phyloP scores from a whole-genome alignment of 805 yeast species.

The Lipomyces oligophaga region DNA sequence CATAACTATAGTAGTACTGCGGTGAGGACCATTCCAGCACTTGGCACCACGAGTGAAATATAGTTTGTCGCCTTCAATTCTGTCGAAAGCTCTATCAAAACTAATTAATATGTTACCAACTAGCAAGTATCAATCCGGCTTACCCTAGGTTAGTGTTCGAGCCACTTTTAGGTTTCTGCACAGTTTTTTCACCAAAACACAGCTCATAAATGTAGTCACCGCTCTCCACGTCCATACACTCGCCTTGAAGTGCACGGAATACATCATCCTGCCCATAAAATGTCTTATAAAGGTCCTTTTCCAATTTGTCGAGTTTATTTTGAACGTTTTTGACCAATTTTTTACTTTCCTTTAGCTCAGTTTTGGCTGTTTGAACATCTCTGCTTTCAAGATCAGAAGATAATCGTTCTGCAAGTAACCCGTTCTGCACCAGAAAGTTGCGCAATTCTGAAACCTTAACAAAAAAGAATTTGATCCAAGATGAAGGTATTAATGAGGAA shows the following conservation, averaged over 20 bases:
- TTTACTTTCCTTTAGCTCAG: conserved; percentile 15
- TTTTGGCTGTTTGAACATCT: conserved; percentile 19
- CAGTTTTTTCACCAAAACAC: conserved; percentile 53
- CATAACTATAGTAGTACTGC: conserved; percentile 63
- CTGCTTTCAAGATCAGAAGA: conserved; percentile 9
- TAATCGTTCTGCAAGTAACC: conserved; percentile 26
- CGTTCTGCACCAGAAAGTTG: conserved; percentile 13
- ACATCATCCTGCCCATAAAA: conserved; percentile 65
- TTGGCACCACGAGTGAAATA: conserved; percentile 60
- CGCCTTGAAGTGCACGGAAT: conserved; percentile 52
- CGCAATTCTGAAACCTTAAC: conserved; percentile 9
- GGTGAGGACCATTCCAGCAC: conserved; percentile 93
- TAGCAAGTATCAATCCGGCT: conserved; percentile 21
- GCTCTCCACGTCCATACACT: conserved; percentile 47
- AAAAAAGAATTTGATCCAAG: conserved; percentile 19
- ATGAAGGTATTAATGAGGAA: conserved; percentile 14
- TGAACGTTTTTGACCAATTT: conserved; percentile 12
- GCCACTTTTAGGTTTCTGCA: conserved; percentile 48
- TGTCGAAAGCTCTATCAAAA: conserved; percentile 21
- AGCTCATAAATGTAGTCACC: conserved; percentile 71
- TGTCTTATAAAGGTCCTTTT: conserved; percentile 29
- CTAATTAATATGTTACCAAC: not conserved
- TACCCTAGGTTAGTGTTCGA: conserved; percentile 52
- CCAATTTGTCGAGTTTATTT: conserved; percentile 25
- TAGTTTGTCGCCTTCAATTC: conserved; percentile 37